Conservation (phyloP, 352 stramenopile genomes). For the Globisporangium echinulatum region DNA sequence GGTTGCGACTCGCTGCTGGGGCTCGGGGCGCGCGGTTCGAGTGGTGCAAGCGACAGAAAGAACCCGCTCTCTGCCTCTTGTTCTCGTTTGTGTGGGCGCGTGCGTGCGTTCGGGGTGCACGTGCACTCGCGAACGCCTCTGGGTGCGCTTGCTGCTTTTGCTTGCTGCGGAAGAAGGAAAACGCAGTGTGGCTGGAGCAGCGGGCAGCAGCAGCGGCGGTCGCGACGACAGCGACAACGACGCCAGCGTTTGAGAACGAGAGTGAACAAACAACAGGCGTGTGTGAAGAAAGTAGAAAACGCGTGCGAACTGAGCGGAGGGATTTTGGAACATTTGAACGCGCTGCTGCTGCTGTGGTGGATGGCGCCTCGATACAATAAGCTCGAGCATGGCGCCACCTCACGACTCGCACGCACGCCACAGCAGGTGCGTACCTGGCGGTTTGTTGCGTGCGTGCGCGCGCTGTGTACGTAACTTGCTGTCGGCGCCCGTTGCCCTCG, state of each 20-base stretch:
- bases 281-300: background rate
- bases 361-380: no score
- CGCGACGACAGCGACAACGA: no score
- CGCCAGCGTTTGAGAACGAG: no score
- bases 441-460: no score
- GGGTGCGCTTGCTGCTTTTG: background rate
- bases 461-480: no score
- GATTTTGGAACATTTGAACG: constrained; percentile 8
- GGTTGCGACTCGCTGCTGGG: background rate
- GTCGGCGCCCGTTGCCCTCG: no score
- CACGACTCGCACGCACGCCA: background rate
- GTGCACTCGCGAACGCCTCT: background rate
- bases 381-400: background rate
- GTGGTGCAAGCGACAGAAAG: background rate
- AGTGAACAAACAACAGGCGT: no score
- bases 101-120: background rate
- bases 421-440: no score
- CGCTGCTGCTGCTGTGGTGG: background rate
- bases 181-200: background rate
- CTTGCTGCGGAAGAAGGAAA: background rate
- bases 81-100: background rate
- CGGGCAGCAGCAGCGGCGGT: background rate
- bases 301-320: background rate
- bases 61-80: background rate
- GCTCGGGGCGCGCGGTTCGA: background rate